Evolutionary conservation across 108 stramenopile genomes (phyloP).

Genomic region (Seminavis robusta): DNA sequence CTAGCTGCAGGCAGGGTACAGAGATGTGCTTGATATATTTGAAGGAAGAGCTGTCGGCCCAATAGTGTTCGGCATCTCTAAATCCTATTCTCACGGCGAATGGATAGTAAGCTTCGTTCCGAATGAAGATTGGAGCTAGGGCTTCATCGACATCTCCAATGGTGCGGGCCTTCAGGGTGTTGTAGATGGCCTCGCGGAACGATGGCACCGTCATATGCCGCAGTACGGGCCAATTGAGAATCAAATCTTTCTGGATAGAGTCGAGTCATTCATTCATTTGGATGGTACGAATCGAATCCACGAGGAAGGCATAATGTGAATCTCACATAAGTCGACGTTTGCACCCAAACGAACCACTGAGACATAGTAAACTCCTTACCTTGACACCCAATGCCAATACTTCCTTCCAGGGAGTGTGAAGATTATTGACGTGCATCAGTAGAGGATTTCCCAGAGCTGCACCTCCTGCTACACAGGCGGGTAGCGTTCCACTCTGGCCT

Average conservation of each 20-base stretch:
- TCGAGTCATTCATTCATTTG: too few species aligned
- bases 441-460: constrained; percentile 79
- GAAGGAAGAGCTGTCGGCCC: constrained; percentile 68
- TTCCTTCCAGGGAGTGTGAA: constrained; percentile 56
- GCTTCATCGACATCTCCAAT: constrained; percentile 67
- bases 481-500: constrained; percentile 66
- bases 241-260: too few species aligned
- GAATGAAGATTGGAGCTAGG: constrained; percentile 51
- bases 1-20: constrained; percentile 69
- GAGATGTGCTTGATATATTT: constrained; percentile 59
- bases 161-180: constrained; percentile 43
- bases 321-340: background rate
- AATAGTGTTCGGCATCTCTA: constrained; percentile 61
- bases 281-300: too few species aligned
- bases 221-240: constrained; percentile 5
- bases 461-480: constrained; percentile 70
- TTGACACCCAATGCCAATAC: constrained; percentile 69
- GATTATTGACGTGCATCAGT: constrained; percentile 37
- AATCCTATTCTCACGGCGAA: constrained; percentile 61
- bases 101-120: constrained; percentile 66
- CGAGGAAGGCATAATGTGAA: too few species aligned
- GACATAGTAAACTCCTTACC: constrained; percentile 48
- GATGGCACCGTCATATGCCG: constrained; percentile 38
- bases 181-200: constrained; percentile 47
- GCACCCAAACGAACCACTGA: too few species aligned